phyloP scores from a whole-genome alignment of 78 protist genomes.

The Bigelowiella natans region DNA sequence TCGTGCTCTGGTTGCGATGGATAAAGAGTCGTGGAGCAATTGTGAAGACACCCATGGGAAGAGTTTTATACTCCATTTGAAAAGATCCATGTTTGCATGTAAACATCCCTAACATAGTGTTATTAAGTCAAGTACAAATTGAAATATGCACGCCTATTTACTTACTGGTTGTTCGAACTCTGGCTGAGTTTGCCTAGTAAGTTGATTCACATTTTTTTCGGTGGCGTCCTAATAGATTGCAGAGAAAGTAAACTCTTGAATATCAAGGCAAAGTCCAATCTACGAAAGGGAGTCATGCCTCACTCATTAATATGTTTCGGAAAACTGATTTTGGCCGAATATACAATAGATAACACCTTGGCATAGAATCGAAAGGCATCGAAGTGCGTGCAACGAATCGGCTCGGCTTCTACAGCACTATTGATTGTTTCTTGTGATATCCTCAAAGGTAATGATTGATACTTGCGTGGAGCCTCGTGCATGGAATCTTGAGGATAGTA shows the following conservation, averaged over 20 bases:
- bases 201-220: not conserved
- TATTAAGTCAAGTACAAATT: not conserved
- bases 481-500: not conserved
- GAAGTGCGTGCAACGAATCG: constrained; percentile 5
- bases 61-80: not conserved
- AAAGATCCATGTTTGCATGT: constrained; percentile 18
- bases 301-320: too few species aligned
- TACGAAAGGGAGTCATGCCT: too few species aligned
- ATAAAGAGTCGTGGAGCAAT: not conserved
- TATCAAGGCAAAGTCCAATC: too few species aligned
- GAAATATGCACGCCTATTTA: not conserved
- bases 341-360: too few species aligned
- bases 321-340: too few species aligned
- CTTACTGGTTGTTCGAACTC: not conserved
- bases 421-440: not conserved
- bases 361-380: constrained; percentile 24
- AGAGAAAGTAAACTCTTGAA: too few species aligned
- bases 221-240: not conserved
- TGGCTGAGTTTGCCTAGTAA: not conserved
- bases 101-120: constrained; percentile 1
- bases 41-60: not conserved
- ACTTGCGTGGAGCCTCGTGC: not conserved
- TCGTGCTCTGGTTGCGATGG: not conserved
- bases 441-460: not conserved
- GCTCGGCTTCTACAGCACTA: not conserved